phyloP scores from a whole-genome alignment of 148 eudicot species.

The Rhododendron mucronatum region DNA sequence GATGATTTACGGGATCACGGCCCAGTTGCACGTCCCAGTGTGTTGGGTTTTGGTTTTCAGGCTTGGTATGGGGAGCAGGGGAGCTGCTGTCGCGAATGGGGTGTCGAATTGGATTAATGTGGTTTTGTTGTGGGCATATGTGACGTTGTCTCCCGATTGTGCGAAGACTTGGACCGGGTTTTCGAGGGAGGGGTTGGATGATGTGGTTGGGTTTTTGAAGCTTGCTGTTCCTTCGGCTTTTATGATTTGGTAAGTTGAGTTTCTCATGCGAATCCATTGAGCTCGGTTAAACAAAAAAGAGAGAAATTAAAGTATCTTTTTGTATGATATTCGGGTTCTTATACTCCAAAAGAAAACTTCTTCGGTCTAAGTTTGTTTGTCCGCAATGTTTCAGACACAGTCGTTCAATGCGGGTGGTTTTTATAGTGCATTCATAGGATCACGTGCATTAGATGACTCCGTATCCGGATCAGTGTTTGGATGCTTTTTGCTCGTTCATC shows the following conservation, averaged over 20 bases:
- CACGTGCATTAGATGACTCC: neutral
- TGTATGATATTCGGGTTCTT: neutral
- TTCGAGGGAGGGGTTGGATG: slow-evolving; percentile 33
- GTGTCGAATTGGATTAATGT: slow-evolving; percentile 43
- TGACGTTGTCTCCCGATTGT: slow-evolving; percentile 30
- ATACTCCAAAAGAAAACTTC: neutral
- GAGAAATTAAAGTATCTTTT: neutral
- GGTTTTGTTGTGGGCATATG: slow-evolving; percentile 25
- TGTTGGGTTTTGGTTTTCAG: slow-evolving; percentile 41
- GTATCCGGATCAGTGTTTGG: neutral
- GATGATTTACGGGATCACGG: slow-evolving; percentile 27
- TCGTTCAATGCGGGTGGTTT: neutral
- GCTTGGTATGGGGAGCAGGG: slow-evolving; percentile 31
- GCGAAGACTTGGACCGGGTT: slow-evolving; percentile 39
- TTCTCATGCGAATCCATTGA: neutral
- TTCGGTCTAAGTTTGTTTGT: neutral
- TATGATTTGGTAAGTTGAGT: slow-evolving; percentile 37
- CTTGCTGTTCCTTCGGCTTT: slow-evolving; percentile 45
- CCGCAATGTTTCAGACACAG: neutral
- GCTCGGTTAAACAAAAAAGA: neutral
- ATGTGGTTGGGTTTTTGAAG: slow-evolving; percentile 27
- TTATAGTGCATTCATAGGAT: neutral
- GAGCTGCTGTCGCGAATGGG: slow-evolving; percentile 44
- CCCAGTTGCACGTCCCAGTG: slow-evolving; percentile 22
- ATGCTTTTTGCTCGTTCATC: neutral